Evolutionary conservation across 306 rosid genomes (phyloP), one percentile per base, ranked within the genome.

Genomic region (Cucumis hystrix): DNA sequence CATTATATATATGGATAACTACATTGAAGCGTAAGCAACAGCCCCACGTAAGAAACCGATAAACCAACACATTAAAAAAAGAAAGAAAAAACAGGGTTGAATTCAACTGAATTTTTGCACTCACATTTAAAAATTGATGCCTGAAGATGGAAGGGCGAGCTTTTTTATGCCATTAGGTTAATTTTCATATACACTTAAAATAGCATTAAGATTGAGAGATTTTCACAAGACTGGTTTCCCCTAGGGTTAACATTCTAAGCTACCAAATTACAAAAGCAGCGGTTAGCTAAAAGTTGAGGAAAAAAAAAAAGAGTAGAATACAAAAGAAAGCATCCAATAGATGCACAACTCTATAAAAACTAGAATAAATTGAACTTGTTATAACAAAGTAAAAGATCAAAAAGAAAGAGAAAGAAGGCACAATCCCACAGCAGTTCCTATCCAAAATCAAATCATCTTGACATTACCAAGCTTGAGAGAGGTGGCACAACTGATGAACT

Each of bases 401-500:
- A 25, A 23, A 33, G 30, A 33, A 33, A 3, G 35, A 33, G 3
- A 3, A 33, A 33, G 25, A 60, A 1, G 2, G 30, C 63, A 58
- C 63, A 58, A 58, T 58, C 63, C 28, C 63, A 58, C 4, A 0
- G 33, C 63, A 58, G 63, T 4, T 20, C 15, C 9, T 12, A 60
- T 18, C 66, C 66, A 60, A 62, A 59, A 35, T 69, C n/a, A 69
- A 47, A 52, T 83, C 88, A 92, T 82, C 91, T 92, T 77, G 96
- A 94, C 98, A 94, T 87, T 55, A 94, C 97, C 90, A 89, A 77
- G 84, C 84, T 94, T 23, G 93, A 83, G 78, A 90, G 78, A 40
- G 88, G 81, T 3, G 97, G 87, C 58, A 84, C 98, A 40, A 91
- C 98, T 1, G 96, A 85, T 52, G 96, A 82, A 72, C 76, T 78